phyloP scores from a whole-genome alignment of 352 stramenopile genomes.

The Pythium phragmitis region DNA sequence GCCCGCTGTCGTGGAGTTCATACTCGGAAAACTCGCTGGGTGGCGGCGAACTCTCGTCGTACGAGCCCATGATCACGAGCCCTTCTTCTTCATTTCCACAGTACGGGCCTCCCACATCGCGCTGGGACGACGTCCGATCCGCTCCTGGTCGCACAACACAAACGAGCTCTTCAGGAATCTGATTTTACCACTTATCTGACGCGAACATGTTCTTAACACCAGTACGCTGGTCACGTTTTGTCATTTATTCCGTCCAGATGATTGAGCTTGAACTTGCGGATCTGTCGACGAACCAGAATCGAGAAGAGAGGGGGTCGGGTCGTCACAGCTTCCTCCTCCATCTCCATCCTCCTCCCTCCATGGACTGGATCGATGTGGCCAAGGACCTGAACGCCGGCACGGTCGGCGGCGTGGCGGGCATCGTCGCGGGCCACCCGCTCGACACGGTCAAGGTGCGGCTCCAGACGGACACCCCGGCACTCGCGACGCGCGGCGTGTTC shows the following conservation, averaged over 20 bases:
- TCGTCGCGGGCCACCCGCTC: slow-evolving; percentile 77
- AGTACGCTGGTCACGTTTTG: background rate
- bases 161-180: too few relatives aligned
- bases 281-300: slow-evolving; percentile 13
- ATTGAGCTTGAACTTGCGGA: slow-evolving; percentile 10
- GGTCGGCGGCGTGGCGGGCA: slow-evolving; percentile 74
- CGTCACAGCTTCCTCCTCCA: background rate
- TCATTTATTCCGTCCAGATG: background rate
- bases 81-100: slow-evolving; percentile 9
- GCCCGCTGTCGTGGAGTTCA: slow-evolving; percentile 13
- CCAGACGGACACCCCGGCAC: slow-evolving; percentile 52
- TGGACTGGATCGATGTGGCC: slow-evolving; percentile 81
- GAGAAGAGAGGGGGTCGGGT: background rate
- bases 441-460: slow-evolving; percentile 88
- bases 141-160: too few relatives aligned
- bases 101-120: slow-evolving; percentile 3
- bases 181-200: too few relatives aligned
- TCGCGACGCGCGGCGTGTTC: slow-evolving; percentile 36
- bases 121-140: background rate
- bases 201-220: too few relatives aligned
- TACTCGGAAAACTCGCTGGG: slow-evolving; percentile 18
- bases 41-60: slow-evolving; percentile 12
- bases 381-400: slow-evolving; percentile 86
- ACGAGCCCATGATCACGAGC: slow-evolving; percentile 19
- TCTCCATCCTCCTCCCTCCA: slow-evolving; percentile 16